These are phyloP conservation scores for Balakata baccata DNA, from an alignment of 345 rosid species.

Conservation along the genomic window DNA sequence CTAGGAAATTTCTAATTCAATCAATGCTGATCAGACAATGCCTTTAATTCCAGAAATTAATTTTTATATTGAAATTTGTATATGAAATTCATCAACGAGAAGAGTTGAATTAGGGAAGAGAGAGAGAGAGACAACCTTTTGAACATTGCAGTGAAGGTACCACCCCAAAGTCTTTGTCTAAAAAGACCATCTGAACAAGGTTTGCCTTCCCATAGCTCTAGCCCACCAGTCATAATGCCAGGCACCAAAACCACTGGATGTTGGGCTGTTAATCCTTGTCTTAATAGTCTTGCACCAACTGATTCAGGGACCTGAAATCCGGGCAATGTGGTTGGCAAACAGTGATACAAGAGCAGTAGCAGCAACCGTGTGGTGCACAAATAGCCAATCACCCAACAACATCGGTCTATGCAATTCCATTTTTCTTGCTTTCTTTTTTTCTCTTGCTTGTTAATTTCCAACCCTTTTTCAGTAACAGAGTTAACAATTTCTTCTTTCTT, in stretches of 20 bases:
- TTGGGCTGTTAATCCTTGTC: constrained; percentile 52
- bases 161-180: constrained; percentile 75
- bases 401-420: constrained; percentile 53
- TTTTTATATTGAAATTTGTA: too few species aligned
- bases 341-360: constrained; percentile 47
- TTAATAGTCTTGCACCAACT: constrained; percentile 48
- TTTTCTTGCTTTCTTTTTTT: constrained; percentile 26
- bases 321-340: constrained; percentile 47
- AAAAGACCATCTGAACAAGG: constrained; percentile 71
- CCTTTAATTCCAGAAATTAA: too few species aligned
- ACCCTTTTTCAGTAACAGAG: neutral
- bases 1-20: too few species aligned
- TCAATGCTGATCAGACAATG: too few species aligned
- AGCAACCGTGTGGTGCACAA: constrained; percentile 64
- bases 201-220: constrained; percentile 76
- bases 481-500: constrained; percentile 13
- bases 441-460: constrained; percentile 16
- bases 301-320: constrained; percentile 53
- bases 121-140: constrained; percentile 37
- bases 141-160: constrained; percentile 59
- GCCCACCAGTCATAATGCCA: constrained; percentile 69
- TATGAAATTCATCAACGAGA: neutral
- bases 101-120: neutral
- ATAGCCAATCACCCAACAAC: constrained; percentile 65
- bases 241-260: constrained; percentile 80